Percentiles rank a stretch among this genome's conserved stretches.
Conservation (phyloP, 345 rosid species). For the Populus deltoides region DNA sequence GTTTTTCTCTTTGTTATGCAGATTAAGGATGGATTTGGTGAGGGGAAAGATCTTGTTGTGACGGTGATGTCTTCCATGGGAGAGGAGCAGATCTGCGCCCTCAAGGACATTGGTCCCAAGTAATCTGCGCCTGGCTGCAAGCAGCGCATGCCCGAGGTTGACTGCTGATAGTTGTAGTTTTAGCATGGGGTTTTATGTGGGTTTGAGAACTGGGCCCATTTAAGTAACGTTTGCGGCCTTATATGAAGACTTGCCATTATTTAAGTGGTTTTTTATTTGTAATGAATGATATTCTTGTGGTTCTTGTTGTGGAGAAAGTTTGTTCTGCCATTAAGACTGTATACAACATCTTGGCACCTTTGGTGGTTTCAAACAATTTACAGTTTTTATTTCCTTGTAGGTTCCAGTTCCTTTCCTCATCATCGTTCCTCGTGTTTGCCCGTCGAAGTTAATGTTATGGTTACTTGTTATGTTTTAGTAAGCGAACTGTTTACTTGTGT, state of each 20-base stretch:
- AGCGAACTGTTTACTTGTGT: too few species aligned
- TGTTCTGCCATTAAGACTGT: background rate
- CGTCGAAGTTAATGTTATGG: background rate
- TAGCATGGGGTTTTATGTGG: slow-evolving; percentile 3
- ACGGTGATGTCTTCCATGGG: slow-evolving; percentile 36
- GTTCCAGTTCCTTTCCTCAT: background rate
- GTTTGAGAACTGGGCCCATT: slow-evolving; percentile 1
- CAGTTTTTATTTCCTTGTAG: background rate
- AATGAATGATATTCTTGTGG: slow-evolving; percentile 16
- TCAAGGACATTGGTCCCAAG: slow-evolving; percentile 34
- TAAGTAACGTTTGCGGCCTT: slow-evolving; percentile 3
- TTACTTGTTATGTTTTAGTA: background rate
- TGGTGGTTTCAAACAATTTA: slow-evolving; percentile 10
- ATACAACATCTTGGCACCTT: slow-evolving; percentile 1
- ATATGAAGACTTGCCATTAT: slow-evolving; percentile 4
- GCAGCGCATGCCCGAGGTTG: background rate
- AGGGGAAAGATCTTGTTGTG: slow-evolving; percentile 31
- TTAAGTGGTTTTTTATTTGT: slow-evolving; percentile 6
- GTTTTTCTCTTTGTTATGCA: background rate
- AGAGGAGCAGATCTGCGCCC: slow-evolving; percentile 36
- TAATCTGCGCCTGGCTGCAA: background rate
- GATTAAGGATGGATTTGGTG: slow-evolving; percentile 32
- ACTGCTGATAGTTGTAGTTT: slow-evolving; percentile 13
- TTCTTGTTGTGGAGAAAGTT: slow-evolving; percentile 9
- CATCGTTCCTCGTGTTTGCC: background rate